phyloP scores from a whole-genome alignment of 2,329 filamentous ascomycete genomes.

The Achaetomium macrosporum region DNA sequence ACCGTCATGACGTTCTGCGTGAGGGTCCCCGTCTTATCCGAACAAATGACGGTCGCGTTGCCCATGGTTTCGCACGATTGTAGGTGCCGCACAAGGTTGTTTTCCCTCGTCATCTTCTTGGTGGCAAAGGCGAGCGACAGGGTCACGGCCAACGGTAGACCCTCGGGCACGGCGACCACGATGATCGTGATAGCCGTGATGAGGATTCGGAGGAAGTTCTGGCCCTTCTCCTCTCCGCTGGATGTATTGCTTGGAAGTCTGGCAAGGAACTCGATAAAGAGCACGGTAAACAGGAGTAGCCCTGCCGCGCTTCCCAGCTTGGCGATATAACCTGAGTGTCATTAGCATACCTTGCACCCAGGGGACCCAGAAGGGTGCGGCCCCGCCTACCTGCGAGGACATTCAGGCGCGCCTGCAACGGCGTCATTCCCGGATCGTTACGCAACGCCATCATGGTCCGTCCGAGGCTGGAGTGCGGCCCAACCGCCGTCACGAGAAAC shows the following conservation, averaged over 20 bases:
- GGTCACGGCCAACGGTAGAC: slow-evolving; percentile 63
- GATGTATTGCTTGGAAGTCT: slow-evolving; percentile 47
- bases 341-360: slow-evolving; percentile 31
- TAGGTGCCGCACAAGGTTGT: slow-evolving; percentile 72
- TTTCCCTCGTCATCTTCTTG: slow-evolving; percentile 70
- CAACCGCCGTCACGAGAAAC: slow-evolving; percentile 68
- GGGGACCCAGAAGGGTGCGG: slow-evolving; percentile 33
- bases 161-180: slow-evolving; percentile 66
- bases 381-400: slow-evolving; percentile 39
- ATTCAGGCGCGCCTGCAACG: slow-evolving; percentile 47
- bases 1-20: slow-evolving; percentile 33
- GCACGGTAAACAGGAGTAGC: slow-evolving; percentile 62
- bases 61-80: slow-evolving; percentile 74
- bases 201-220: slow-evolving; percentile 55
- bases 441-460: slow-evolving; percentile 52
- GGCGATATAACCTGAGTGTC: slow-evolving; percentile 53
- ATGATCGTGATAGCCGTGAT: slow-evolving; percentile 59
- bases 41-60: slow-evolving; percentile 66
- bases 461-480: slow-evolving; percentile 51
- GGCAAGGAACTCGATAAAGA: slow-evolving; percentile 72
- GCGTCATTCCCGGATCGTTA: slow-evolving; percentile 44
- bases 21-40: slow-evolving; percentile 70
- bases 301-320: slow-evolving; percentile 67
- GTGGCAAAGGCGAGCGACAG: slow-evolving; percentile 69
- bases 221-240: slow-evolving; percentile 50